Base-by-base conservation (phyloP, 2,329 filamentous ascomycete species). In the Shiraia sp. region DNA sequence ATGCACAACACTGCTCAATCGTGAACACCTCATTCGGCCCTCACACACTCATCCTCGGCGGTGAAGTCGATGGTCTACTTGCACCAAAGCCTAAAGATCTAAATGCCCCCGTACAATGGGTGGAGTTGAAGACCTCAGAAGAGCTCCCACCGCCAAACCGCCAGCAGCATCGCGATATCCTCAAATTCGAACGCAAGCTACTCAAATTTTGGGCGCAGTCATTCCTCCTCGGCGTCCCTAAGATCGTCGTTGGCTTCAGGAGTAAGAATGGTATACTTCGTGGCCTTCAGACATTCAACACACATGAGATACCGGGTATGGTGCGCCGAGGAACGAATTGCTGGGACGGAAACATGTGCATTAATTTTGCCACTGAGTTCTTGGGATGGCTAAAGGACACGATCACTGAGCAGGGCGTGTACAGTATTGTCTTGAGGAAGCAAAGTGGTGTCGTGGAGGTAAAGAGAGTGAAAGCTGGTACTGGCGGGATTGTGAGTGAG, bases 131-230 rank as follows among this genome's bases (percentile, higher is more conserved):
- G 68, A 99, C 93, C 0, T 82, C 83, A n/a, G 85, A 81, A 28
- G 83, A 87, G 51, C 84, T 92, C 35, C 59, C 59, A 2, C 52
- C 55, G 2, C 47, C 47, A 3, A 57, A 62, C 5, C 49, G 57
- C 15, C 76, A 77, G 36, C 80, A 80, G 46, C 78, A 85, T 2
- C 79, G 82, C 32, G 88, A 93, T 59, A 77, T 83, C 61, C 71
- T 85, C 14, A 86, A 83, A 49, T 96, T 92, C 65, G 88, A 96
- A 70, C 82, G 88, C 34, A 97, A 97, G 67, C 79, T 97, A 40
- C 81, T 95, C 70, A 95, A 95, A 62, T 96, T 92, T 72, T 99
- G 93, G 93, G 89, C 92, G 10, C 93, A 97, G 69, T 95, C 88
- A 0, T 99, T 96, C 63, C 77, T 99, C 2, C 83, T 99, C 2